Evolutionary conservation across 1,284 basidiomycete genomes (phyloP).

Genomic region (Rugiboletus extremiorientalis): DNA sequence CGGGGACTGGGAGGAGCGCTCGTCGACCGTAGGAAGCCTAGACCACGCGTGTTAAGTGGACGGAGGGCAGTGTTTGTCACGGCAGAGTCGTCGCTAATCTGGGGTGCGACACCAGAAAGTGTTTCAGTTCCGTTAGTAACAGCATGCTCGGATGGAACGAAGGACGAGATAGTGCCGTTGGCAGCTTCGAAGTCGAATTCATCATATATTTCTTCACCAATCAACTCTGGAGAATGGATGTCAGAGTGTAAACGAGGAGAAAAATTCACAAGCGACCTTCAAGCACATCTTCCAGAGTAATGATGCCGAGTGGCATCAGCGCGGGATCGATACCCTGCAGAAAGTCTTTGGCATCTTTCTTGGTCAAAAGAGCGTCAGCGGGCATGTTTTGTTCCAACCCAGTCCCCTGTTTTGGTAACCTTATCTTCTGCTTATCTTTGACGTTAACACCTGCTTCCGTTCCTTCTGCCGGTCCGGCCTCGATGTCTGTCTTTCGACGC

Average conservation of each 20-base stretch:
- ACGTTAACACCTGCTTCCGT: conserved; percentile 24
- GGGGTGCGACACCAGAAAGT: conserved; percentile 28
- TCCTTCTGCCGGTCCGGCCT: conserved; percentile 33
- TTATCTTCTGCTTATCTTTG: conserved; percentile 39
- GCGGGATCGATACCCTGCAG: conserved; percentile 72
- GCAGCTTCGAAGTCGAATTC: conserved; percentile 79
- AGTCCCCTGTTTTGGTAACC: conserved; percentile 41
- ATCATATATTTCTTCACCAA: conserved; percentile 89
- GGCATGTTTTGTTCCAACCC: conserved; percentile 79
- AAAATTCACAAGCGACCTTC: conserved; percentile 56
- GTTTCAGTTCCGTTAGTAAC: conserved; percentile 25
- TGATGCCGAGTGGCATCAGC: conserved; percentile 85
- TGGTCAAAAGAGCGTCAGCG: conserved; percentile 75
- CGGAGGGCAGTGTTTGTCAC: conserved; percentile 36
- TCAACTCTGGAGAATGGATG: conserved; percentile 56
- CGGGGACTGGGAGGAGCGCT: conserved; percentile 58
- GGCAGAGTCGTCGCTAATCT: conserved; percentile 23
- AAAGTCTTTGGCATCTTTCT: conserved; percentile 73
- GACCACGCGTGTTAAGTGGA: conserved; percentile 44
- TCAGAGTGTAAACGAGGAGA: conserved; percentile 2
- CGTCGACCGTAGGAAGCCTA: conserved; percentile 55
- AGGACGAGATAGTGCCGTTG: conserved; percentile 55
- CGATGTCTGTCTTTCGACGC: conserved; percentile 35
- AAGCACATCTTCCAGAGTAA: conserved; percentile 90
- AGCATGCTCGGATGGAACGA: conserved; percentile 45